Evolutionary conservation across 805 yeast species (phyloP), one percentile per base, ranked within the genome.

Genomic region (Candida wancherniae): DNA sequence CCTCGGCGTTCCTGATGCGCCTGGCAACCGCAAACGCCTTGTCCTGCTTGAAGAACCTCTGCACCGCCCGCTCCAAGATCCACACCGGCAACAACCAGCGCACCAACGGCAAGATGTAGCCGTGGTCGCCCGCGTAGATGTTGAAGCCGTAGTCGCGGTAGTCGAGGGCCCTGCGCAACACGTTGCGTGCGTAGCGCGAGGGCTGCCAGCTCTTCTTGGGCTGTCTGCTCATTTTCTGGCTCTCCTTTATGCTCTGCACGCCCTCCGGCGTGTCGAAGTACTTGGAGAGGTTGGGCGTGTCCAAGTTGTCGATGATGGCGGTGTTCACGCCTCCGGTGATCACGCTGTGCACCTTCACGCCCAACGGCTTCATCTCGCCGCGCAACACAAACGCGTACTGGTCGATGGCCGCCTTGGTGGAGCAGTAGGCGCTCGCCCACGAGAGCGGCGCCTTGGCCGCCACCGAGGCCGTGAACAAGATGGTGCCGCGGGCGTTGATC

Each of bases 321-420:
- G 69, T 59, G 13, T 54, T 47, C 8, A 67, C 67, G 9, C 58
- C 61, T 3, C 72, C 72, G 3, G 69, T 59, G 18, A 58, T 46
- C 6, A 65, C 55, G 37, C 58, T 51, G 27, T 63, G 55, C 3
- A 63, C 67, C 30, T 51, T 48, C 20, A 66, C 68, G 1, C 63
- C 70, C 29, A 63, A 51, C 0, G 60, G 58, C 23, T 44, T 40
- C 50, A 65, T 42, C 35, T 67, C 73, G 5, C 49, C 34, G 4
- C 54, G 58, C 12, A 67, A 44, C 2, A 37, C 45, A 24, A 45
- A 36, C 2, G 70, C 67, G 27, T 63, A 53, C 22, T 43, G 47
- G 36, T 55, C 61, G 29, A 67, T 57, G 5, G 71, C 67, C 1
- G 66, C 58, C 40, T 67, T 67, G 13, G 63, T 45, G 4, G 69